Percentiles rank a stretch among this genome's conserved stretches.
These are phyloP conservation scores for Melanomma pulvis-pyrius DNA, from an alignment of 495 filamentous ascomycete species.

Conservation along the genomic window DNA sequence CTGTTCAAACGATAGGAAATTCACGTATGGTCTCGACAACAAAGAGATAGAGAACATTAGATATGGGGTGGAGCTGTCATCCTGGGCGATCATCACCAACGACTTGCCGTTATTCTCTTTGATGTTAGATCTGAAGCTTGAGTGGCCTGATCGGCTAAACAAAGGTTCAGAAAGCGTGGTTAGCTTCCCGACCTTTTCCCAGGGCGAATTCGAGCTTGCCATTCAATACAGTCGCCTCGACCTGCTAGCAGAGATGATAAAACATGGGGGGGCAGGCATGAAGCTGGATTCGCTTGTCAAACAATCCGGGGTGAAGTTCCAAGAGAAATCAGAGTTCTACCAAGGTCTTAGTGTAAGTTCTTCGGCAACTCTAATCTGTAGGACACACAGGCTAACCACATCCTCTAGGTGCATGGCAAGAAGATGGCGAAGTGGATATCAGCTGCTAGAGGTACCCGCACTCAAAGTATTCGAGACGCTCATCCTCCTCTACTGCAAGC, in stretches of 20 bases:
- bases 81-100: conserved; percentile 46
- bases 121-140: conserved; percentile 49
- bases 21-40: conserved; percentile 3
- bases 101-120: conserved; percentile 50
- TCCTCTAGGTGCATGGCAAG: conserved; percentile 60
- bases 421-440: conserved; percentile 68
- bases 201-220: conserved; percentile 45
- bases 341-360: conserved; percentile 61
- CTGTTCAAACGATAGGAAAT: not conserved
- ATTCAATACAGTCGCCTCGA: conserved; percentile 50
- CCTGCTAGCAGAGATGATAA: conserved; percentile 56
- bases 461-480: conserved; percentile 5
- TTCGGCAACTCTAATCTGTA: not conserved
- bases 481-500: conserved; percentile 62
- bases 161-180: conserved; percentile 32
- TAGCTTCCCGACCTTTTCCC: conserved; percentile 34
- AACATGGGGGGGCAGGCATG: conserved; percentile 61
- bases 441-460: conserved; percentile 50
- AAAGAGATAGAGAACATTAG: conserved; percentile 2
- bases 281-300: conserved; percentile 65
- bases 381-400: not conserved
- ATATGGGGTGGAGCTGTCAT: not conserved
- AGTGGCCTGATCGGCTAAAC: conserved; percentile 20
- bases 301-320: conserved; percentile 58
- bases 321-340: conserved; percentile 67